These are phyloP conservation scores for Leptographium galeiforme DNA, from an alignment of 2,329 filamentous ascomycete genomes.

Conservation along the genomic window DNA sequence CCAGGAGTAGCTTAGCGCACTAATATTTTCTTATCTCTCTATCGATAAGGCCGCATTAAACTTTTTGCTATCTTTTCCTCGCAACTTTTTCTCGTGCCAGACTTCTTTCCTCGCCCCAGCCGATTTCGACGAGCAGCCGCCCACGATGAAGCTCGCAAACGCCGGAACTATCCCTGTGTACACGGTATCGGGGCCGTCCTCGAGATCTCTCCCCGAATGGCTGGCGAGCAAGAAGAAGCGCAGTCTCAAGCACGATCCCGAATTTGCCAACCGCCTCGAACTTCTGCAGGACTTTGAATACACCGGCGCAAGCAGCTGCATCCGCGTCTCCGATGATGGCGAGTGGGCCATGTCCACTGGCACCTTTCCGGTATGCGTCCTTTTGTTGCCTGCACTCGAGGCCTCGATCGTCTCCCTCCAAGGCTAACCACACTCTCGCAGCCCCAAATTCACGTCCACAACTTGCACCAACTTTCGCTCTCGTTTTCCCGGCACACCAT, in stretches of 20 bases:
- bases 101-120: background rate
- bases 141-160: constrained; percentile 13
- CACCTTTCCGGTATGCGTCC: constrained; percentile 42
- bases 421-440: background rate
- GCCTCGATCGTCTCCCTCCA: background rate
- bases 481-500: constrained; percentile 88
- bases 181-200: constrained; percentile 82
- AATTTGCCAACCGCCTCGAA: constrained; percentile 89
- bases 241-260: constrained; percentile 80
- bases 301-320: constrained; percentile 66
- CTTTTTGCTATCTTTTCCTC: background rate
- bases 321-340: constrained; percentile 85
- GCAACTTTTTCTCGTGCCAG: background rate
- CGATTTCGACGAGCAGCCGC: background rate
- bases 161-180: constrained; percentile 33
- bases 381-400: background rate
- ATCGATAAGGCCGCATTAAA: constrained; percentile 2
- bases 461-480: constrained; percentile 83
- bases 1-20: no score
- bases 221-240: constrained; percentile 79
- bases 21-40: background rate
- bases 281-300: constrained; percentile 96
- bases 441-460: constrained; percentile 82
- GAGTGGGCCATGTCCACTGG: constrained; percentile 96
- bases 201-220: constrained; percentile 87